phyloP scores from a whole-genome alignment of 805 yeast genomes.

The Candida insectorum region DNA sequence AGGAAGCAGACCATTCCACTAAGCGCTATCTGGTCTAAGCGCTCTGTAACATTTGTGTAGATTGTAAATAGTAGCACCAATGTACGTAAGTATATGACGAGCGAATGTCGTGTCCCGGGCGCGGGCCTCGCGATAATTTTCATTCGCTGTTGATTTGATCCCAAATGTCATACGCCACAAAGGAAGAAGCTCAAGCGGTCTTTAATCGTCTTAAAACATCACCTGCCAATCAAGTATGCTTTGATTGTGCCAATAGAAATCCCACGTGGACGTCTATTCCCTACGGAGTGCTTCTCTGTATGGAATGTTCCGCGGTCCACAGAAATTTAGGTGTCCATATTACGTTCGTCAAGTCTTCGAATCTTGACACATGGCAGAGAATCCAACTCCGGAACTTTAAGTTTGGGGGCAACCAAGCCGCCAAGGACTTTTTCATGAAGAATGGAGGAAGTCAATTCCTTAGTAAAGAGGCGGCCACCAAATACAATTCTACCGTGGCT shows the following conservation, averaged over 20 bases:
- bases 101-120: too few relatives aligned
- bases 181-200: conserved; percentile 65
- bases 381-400: conserved; percentile 88
- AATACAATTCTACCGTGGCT: conserved; percentile 83
- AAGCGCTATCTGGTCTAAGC: too few relatives aligned
- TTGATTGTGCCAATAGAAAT: conserved; percentile 90
- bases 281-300: conserved; percentile 86
- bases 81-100: too few relatives aligned
- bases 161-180: too few relatives aligned
- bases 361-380: conserved; percentile 91
- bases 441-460: conserved; percentile 81
- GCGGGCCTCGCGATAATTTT: too few relatives aligned
- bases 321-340: conserved; percentile 95
- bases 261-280: conserved; percentile 99
- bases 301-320: conserved; percentile 94
- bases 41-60: too few relatives aligned
- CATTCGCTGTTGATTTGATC: too few relatives aligned
- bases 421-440: conserved; percentile 77
- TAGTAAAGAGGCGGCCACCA: conserved; percentile 58
- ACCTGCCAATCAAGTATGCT: conserved; percentile 80
- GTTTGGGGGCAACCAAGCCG: conserved; percentile 87
- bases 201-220: conserved; percentile 61
- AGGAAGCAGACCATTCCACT: conserved; percentile 76
- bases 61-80: conserved; percentile 5
- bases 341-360: conserved; percentile 89